Conservation (phyloP, 2,329 filamentous ascomycete genomes). For the Erysiphe pulchra region DNA sequence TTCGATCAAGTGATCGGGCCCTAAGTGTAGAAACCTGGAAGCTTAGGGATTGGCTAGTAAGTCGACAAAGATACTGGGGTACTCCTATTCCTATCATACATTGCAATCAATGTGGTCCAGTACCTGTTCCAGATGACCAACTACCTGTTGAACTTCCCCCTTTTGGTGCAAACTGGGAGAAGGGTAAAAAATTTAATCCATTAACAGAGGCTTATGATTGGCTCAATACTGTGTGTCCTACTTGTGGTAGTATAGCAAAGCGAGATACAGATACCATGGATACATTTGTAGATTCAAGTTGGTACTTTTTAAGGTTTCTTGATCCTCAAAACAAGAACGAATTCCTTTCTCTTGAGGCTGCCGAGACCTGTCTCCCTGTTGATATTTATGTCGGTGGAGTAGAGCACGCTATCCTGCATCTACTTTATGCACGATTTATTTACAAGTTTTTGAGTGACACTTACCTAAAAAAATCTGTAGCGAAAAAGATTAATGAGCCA, state of each 20-base stretch:
- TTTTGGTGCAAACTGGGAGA: conserved; percentile 40
- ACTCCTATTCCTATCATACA: conserved; percentile 75
- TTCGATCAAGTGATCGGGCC: conserved; percentile 28
- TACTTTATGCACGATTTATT: conserved; percentile 73
- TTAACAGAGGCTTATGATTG: conserved; percentile 47
- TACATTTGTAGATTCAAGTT: conserved; percentile 85
- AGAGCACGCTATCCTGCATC: conserved; percentile 73
- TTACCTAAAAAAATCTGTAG: conserved; percentile 19
- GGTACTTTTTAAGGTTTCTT: conserved; percentile 68
- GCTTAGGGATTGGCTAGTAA: conserved; percentile 72
- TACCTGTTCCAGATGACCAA: conserved; percentile 51
- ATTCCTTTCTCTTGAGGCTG: conserved; percentile 34
- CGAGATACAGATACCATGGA: conserved; percentile 91
- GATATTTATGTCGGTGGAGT: conserved; percentile 78
- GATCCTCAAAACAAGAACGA: conserved; percentile 38
- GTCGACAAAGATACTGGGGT: conserved; percentile 82
- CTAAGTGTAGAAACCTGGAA: conserved; percentile 48
- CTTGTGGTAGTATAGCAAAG: conserved; percentile 42
- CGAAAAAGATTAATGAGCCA: conserved; percentile 33
- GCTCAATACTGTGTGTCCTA: conserved; percentile 51
- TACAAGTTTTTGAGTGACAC: conserved; percentile 57
- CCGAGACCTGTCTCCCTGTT: conserved; percentile 38
- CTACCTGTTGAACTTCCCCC: conserved; percentile 53
- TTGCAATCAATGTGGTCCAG: conserved; percentile 48
- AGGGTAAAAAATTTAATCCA: conserved; percentile 49